Evolutionary conservation across 139 green algal species (phyloP), one percentile per base, ranked within the genome.

Genomic region (Tetraselmis chui): DNA sequence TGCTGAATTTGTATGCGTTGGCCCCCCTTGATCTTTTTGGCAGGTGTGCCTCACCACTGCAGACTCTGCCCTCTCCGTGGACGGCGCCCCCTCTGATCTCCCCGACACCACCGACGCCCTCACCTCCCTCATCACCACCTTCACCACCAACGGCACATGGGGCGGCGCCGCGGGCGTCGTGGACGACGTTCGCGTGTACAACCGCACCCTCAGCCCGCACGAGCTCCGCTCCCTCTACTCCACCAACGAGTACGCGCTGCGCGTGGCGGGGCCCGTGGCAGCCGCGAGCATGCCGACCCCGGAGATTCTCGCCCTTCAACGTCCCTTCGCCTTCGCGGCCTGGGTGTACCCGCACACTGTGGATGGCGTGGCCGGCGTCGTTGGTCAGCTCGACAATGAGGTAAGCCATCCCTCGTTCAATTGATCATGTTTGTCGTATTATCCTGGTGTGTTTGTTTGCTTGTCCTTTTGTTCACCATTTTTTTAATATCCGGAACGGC

Each of bases 181-280:
- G 26, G 78, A 59, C 30, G 78, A 82, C 78, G 23, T 76, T 23
- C 45, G 58, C 31, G 26, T 82, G 23, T 82, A 31, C 23, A 2
- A 28, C 23, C 32, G 58, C 28, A 23, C 32, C 2, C 78, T 82
- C 31, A 31, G 28, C 31, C 2, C n/a, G 29, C 28, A 18, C 28
- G 78, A 82, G 78, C 2, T 82, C 2, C 2, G 2, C 1, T 27
- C 22, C 24, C 78, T 82, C 18, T 82, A 74, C 32, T n/a, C 29
- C 27, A 76, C 31, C 30, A 82, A 82, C 32, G 31, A 32, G 30
- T 75, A 76, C 78, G 58, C 31, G 31, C 74, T 77, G 26, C 26
- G n/a, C 74, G 11, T 77, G 26, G 25, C 74, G 26, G n/a, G n/a
- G 74, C 26, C 25, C 5, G 2, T 28, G 74, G 5, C 26, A 22